Base-by-base conservation (phyloP, 2,329 filamentous ascomycete species). In the Capronia americana region DNA sequence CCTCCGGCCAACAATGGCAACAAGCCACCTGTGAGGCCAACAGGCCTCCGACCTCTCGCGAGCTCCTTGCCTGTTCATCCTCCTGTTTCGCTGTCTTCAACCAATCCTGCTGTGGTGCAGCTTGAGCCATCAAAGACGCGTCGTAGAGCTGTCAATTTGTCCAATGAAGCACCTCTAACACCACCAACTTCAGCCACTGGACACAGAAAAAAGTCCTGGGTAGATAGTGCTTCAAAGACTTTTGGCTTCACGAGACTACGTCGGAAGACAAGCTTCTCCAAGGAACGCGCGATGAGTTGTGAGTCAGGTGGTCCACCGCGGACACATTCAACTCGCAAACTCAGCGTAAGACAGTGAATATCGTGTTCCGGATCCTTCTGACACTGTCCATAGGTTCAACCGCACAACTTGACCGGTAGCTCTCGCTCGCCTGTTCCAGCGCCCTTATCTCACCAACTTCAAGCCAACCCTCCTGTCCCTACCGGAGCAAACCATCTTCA, bases 141-240 rank as follows among this genome's bases (percentile, higher is more conserved):
- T 10, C 41, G 28, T 20, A 24, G 34, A 63, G 20, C 38, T 10
- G 53, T 34, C n/a, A 10, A 62, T 17, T 12, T 38, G 30, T 28
- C 53, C 26, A 41, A 41, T 20, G 41, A 44, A 38, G n/a, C 60
- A 4, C 58, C 58, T 23, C 20, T 41, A 30, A 53, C 56, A 2
- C 57, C 56, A 26, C 17, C 23, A 20, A 46, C 60, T 26, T 30
- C 63, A 8, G 28, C 55, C 26, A 24, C 38, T 46, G 51, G 44
- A 41, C n/a, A 24, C 5, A 58, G 44, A 60, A 66, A 65, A 50
- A 60, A 41, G 44, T 46, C 48, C 23, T 66, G 63, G 63, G 56
- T 68, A 4, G 59, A 61, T 10, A 65, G 66, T 28, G 60, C 63
- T 4, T 68, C 66, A 7, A 65, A 63, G 24, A 63, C 57, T 61